Conservation (phyloP, 78 protist genomes). For the Dictyostelium brefeldianum region DNA sequence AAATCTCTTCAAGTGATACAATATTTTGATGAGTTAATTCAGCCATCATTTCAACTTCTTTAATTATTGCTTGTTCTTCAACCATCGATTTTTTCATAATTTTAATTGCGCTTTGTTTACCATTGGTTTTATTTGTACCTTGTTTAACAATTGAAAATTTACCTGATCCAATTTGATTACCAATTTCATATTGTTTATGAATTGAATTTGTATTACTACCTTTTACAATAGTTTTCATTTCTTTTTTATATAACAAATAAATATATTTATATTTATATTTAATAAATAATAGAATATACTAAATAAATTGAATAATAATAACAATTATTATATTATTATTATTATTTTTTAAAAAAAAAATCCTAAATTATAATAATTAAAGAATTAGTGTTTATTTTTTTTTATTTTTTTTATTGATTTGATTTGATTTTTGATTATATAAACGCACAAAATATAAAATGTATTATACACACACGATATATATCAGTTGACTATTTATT, state of each 20-base stretch:
- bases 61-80: slow-evolving; percentile 61
- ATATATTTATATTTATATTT: neutral
- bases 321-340: neutral
- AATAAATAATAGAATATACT: neutral
- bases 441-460: too few relatives aligned
- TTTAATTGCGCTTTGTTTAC: slow-evolving; percentile 72
- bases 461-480: too few relatives aligned
- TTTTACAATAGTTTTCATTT: slow-evolving; percentile 18
- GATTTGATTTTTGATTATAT: too few relatives aligned
- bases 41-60: slow-evolving; percentile 79
- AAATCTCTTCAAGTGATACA: slow-evolving; percentile 60
- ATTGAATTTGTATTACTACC: slow-evolving; percentile 32
- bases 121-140: slow-evolving; percentile 59
- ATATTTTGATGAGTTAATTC: slow-evolving; percentile 71
- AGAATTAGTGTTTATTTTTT: too few relatives aligned
- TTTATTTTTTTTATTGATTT: too few relatives aligned
- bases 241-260: too few relatives aligned
- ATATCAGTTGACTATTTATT: too few relatives aligned
- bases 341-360: too few relatives aligned
- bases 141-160: slow-evolving; percentile 74
- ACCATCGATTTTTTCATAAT: slow-evolving; percentile 68
- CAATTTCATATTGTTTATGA: slow-evolving; percentile 51
- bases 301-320: neutral
- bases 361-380: too few relatives aligned
- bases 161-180: slow-evolving; percentile 68